phyloP scores from a whole-genome alignment of 1,139 yeast genomes.

The Chernovozyma aurita region DNA sequence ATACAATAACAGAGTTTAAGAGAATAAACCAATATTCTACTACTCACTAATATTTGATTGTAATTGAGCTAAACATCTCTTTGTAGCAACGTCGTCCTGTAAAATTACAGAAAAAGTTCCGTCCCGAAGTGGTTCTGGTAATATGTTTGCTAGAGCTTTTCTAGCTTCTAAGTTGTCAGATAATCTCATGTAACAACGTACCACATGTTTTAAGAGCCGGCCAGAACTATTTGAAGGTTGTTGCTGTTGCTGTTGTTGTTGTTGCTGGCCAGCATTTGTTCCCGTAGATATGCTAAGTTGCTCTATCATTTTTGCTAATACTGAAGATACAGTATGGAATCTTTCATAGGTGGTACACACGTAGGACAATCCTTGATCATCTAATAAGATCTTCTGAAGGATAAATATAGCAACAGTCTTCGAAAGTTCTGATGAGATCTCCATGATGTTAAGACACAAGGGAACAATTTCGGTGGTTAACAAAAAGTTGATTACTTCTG shows the following conservation, averaged over 20 bases:
- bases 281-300: constrained; percentile 44
- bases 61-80: constrained; percentile 80
- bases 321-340: constrained; percentile 90
- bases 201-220: constrained; percentile 85
- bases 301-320: constrained; percentile 82
- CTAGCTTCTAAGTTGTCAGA: constrained; percentile 91
- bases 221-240: constrained; percentile 52
- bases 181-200: constrained; percentile 85
- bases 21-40: too few species aligned
- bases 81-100: constrained; percentile 85
- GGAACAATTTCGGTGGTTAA: constrained; percentile 95
- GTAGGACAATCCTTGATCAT: constrained; percentile 86
- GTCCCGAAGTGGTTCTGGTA: constrained; percentile 86
- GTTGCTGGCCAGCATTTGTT: background rate
- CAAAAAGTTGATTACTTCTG: constrained; percentile 88
- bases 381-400: constrained; percentile 85
- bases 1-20: too few species aligned
- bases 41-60: constrained; percentile 60
- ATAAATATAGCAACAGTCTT: constrained; percentile 96
- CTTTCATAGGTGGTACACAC: constrained; percentile 94
- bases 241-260: too few species aligned
- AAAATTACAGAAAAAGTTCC: constrained; percentile 81
- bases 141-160: constrained; percentile 74
- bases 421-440: constrained; percentile 86
- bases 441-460: constrained; percentile 90